Conservation (phyloP, 768 basidiomycete genomes). For the Mycena vulgaris region DNA sequence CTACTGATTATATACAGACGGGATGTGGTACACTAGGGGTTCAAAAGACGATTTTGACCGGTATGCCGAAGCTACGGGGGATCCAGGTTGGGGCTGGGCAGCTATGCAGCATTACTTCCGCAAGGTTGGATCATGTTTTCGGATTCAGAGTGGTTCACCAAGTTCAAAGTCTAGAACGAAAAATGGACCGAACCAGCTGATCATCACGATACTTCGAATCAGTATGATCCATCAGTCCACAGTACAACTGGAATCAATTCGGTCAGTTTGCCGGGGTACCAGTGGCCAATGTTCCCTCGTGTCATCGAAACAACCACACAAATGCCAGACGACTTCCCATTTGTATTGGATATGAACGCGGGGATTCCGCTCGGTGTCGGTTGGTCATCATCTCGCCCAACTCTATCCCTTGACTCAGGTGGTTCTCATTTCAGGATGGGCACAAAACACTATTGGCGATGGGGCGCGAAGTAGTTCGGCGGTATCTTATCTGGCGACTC, state of each 20-base stretch:
- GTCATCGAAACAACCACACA: constrained; percentile 51
- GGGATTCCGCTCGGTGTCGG: constrained; percentile 49
- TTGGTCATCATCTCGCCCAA: no score
- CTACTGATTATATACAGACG: constrained; percentile 29
- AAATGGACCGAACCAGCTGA: constrained; percentile 53
- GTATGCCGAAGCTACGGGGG: constrained; percentile 49
- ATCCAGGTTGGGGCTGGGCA: constrained; percentile 55
- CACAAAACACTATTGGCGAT: constrained; percentile 43
- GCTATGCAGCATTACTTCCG: constrained; percentile 48
- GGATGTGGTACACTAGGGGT: constrained; percentile 52
- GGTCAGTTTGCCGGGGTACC: constrained; percentile 52
- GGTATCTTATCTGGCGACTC: constrained; percentile 48
- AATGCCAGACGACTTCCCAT: constrained; percentile 46
- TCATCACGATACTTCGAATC: constrained; percentile 53
- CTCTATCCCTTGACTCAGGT: no score
- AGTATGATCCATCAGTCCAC: constrained; percentile 56
- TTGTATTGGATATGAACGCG: constrained; percentile 47
- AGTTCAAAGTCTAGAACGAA: constrained; percentile 52
- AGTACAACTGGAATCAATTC: constrained; percentile 50
- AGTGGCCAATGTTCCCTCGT: constrained; percentile 47
- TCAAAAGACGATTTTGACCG: constrained; percentile 51
- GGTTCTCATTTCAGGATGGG: constrained; percentile 41
- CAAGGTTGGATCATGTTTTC: constrained; percentile 40
- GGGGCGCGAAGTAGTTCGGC: constrained; percentile 50
- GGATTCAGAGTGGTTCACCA: background rate